Conservation (phyloP, 2,329 filamentous ascomycete species). For the Tothia fuscella region DNA sequence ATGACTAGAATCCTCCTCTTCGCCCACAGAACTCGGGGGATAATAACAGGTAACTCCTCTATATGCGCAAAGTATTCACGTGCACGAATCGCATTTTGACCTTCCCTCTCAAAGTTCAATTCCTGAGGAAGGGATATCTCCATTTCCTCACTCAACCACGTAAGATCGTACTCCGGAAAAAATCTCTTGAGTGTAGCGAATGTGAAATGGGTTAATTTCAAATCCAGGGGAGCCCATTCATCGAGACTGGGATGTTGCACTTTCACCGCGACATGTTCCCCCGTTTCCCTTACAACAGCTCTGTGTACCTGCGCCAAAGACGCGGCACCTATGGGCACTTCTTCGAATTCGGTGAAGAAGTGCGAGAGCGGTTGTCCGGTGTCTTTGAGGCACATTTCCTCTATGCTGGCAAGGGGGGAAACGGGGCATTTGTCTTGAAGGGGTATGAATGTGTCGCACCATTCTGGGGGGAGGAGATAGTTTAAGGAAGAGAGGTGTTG, state of each 20-base stretch:
- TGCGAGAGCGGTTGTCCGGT: slow-evolving; percentile 69
- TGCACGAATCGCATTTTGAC: slow-evolving; percentile 67
- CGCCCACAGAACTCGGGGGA: slow-evolving; percentile 83
- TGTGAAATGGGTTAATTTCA: slow-evolving; percentile 75
- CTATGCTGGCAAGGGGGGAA: slow-evolving; percentile 75
- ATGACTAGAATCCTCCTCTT: slow-evolving; percentile 85
- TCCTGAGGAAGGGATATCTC: slow-evolving; percentile 82
- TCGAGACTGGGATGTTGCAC: slow-evolving; percentile 85
- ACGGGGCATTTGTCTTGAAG: slow-evolving; percentile 93
- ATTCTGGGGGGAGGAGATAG: slow-evolving; percentile 80
- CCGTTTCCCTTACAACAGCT: slow-evolving; percentile 68
- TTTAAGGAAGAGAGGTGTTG: slow-evolving; percentile 96
- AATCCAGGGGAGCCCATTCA: slow-evolving; percentile 80
- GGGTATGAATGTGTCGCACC: slow-evolving; percentile 92
- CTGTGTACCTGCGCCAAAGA: slow-evolving; percentile 91
- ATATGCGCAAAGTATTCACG: slow-evolving; percentile 65
- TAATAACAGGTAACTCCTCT: slow-evolving; percentile 66
- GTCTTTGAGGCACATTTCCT: slow-evolving; percentile 74
- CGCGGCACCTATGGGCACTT: slow-evolving; percentile 75
- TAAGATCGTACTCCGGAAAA: slow-evolving; percentile 95
- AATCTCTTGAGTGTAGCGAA: slow-evolving; percentile 83
- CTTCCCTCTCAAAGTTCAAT: slow-evolving; percentile 79
- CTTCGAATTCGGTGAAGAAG: slow-evolving; percentile 75
- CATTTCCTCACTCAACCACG: slow-evolving; percentile 93
- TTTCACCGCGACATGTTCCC: slow-evolving; percentile 86